Evolutionary conservation across 441 rosid genomes (phyloP).

Genomic region (Daphne laureola): DNA sequence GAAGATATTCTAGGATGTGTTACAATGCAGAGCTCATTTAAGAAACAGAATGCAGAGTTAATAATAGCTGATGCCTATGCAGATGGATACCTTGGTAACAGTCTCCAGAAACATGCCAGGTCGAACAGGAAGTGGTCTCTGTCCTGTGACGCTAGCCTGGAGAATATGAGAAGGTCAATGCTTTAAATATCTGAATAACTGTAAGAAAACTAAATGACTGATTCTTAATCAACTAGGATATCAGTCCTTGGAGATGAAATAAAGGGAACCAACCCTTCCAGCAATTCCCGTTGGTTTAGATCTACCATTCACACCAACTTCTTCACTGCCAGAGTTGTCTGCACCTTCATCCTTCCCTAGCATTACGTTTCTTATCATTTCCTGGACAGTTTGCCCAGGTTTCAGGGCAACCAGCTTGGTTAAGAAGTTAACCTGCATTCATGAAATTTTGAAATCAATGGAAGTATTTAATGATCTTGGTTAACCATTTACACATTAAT

Average conservation of each 20-base stretch:
- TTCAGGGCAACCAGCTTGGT: constrained; percentile 80
- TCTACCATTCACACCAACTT: constrained; percentile 24
- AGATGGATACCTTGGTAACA: constrained; percentile 64
- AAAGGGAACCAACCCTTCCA: constrained; percentile 54
- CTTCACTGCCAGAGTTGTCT: constrained; percentile 38
- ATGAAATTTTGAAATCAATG: constrained; percentile 8
- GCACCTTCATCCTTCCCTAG: constrained; percentile 93
- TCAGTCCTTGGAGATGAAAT: neutral
- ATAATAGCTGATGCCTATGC: neutral
- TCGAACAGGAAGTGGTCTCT: constrained; percentile 82
- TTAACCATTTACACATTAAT: neutral
- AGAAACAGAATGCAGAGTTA: too few species aligned
- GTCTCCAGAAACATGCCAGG: constrained; percentile 97
- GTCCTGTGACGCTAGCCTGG: constrained; percentile 72
- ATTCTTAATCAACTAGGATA: neutral
- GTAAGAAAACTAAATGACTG: neutral
- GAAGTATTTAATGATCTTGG: constrained; percentile 3
- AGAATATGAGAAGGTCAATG: constrained; percentile 20
- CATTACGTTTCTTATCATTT: constrained; percentile 89
- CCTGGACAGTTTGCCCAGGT: constrained; percentile 73
- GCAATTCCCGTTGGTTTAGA: constrained; percentile 38
- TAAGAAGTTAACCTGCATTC: constrained; percentile 78
- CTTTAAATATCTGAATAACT: neutral
- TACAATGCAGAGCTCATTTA: too few species aligned
- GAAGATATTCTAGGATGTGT: too few species aligned